A percentile compares a stretch with the other conserved stretches of the same genome.
Evolutionary conservation across 495 filamentous ascomycete species (phyloP).

Genomic region (Talaromyces proteolyticus): DNA sequence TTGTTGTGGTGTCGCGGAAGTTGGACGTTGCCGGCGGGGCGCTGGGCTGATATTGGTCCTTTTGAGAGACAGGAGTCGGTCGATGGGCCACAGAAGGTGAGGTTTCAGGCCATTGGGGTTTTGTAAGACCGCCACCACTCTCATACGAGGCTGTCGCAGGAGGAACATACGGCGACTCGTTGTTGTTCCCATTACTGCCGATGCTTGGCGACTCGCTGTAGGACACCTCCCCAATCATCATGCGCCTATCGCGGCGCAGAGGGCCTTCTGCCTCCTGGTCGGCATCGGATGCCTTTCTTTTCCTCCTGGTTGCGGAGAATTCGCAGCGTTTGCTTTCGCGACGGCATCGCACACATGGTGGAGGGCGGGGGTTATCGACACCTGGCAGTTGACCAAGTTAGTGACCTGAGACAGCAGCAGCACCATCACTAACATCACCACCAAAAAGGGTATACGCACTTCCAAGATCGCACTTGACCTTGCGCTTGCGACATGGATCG

Average conservation of each 20-base stretch:
- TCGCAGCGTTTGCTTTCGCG: constrained; percentile 92
- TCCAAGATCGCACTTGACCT: constrained; percentile 90
- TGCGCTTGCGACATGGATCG: constrained; percentile 85
- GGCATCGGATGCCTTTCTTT: constrained; percentile 70
- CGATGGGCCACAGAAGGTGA: constrained; percentile 8
- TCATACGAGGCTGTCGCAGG: constrained; percentile 22
- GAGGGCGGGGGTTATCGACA: constrained; percentile 89
- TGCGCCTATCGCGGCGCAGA: constrained; percentile 46
- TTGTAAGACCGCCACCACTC: constrained; percentile 13
- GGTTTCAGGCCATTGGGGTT: constrained; percentile 28
- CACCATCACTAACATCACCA: no score
- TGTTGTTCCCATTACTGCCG: constrained; percentile 5
- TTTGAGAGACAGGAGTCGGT: not conserved
- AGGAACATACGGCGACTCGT: constrained; percentile 19
- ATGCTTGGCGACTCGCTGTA: constrained; percentile 23
- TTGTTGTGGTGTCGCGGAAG: constrained; percentile 23
- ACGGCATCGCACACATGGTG: constrained; percentile 89
- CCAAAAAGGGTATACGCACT: no score
- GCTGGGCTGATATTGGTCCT: constrained; percentile 18
- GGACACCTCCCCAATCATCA: constrained; percentile 37
- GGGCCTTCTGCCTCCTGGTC: constrained; percentile 49
- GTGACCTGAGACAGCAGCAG: not conserved
- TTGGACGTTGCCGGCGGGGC: constrained; percentile 18
- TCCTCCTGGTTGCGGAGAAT: constrained; percentile 93
- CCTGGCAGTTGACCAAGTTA: constrained; percentile 18